Conservation (phyloP, 2,329 filamentous ascomycete species). For the Verticillium isaacii region DNA sequence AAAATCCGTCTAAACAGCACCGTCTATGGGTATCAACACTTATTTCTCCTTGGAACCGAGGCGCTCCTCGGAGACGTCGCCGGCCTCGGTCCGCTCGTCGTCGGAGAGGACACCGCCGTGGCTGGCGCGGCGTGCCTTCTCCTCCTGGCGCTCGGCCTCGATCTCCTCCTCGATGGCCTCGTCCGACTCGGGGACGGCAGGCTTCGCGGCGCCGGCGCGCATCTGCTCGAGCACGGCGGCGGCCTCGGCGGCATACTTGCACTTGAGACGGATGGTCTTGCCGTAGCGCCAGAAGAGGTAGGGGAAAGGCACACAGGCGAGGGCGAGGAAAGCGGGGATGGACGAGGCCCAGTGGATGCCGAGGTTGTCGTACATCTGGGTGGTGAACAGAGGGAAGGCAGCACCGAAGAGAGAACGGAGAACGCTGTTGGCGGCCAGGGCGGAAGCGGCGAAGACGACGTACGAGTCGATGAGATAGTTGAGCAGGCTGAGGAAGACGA, state of each 20-base stretch:
- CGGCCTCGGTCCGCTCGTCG: slow-evolving; percentile 10
- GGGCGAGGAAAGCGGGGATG: slow-evolving; percentile 68
- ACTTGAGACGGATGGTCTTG: slow-evolving; percentile 41
- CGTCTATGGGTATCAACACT: neutral
- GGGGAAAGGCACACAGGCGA: slow-evolving; percentile 69
- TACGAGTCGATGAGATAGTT: slow-evolving; percentile 65
- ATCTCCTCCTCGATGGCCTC: slow-evolving; percentile 5
- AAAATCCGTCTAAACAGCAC: neutral
- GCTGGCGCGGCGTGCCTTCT: slow-evolving; percentile 6
- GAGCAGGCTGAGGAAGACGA: slow-evolving; percentile 62
- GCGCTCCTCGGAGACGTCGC: slow-evolving; percentile 4
- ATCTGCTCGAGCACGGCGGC: slow-evolving; percentile 52
- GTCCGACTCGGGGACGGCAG: neutral
- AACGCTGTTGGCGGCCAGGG: slow-evolving; percentile 67
- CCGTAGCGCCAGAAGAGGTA: slow-evolving; percentile 73
- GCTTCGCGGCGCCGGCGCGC: slow-evolving; percentile 15
- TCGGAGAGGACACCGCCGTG: slow-evolving; percentile 8
- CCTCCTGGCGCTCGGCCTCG: slow-evolving; percentile 8
- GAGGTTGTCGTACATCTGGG: slow-evolving; percentile 49
- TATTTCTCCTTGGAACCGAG: neutral
- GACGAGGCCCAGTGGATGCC: slow-evolving; percentile 74
- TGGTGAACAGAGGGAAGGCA: slow-evolving; percentile 69
- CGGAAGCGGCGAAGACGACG: slow-evolving; percentile 70
- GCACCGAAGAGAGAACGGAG: slow-evolving; percentile 68
- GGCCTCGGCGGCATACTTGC: slow-evolving; percentile 53